A percentile compares a stretch with the other conserved stretches of the same genome.
Conservation (phyloP, 345 rosid genomes). For the Citrus mangshanensis region DNA sequence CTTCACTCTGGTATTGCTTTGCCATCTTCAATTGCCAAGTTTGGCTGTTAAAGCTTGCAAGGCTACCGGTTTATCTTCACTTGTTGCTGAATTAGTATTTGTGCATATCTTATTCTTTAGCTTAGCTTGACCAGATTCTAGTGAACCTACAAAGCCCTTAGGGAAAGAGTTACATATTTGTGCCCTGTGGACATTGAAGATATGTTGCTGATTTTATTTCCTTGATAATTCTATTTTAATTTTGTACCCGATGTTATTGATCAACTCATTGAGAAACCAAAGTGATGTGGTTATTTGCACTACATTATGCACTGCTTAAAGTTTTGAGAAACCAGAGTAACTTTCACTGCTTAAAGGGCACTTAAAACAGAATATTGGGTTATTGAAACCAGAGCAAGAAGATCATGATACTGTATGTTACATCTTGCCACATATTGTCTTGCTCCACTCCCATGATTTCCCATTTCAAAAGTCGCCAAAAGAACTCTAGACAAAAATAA, state of each 20-base stretch:
- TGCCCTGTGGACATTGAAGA: neutral
- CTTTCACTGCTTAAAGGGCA: neutral
- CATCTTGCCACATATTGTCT: neutral
- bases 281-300: neutral
- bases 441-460: neutral
- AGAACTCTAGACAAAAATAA: neutral
- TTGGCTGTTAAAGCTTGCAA: neutral
- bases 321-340: neutral
- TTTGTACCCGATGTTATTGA: neutral
- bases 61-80: neutral
- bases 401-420: neutral
- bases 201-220: neutral
- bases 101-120: slow-evolving; percentile 13
- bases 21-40: neutral
- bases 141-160: neutral
- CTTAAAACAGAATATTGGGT: neutral
- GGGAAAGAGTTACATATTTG: neutral
- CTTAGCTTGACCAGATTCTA: neutral
- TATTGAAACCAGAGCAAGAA: neutral
- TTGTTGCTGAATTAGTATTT: neutral
- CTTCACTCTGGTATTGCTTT: neutral
- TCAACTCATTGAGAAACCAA: neutral
- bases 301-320: neutral
- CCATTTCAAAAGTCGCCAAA: neutral
- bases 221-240: neutral